Evolutionary conservation across 176 grass and related monocot species (phyloP).

Genomic region (Oryza meyeriana): DNA sequence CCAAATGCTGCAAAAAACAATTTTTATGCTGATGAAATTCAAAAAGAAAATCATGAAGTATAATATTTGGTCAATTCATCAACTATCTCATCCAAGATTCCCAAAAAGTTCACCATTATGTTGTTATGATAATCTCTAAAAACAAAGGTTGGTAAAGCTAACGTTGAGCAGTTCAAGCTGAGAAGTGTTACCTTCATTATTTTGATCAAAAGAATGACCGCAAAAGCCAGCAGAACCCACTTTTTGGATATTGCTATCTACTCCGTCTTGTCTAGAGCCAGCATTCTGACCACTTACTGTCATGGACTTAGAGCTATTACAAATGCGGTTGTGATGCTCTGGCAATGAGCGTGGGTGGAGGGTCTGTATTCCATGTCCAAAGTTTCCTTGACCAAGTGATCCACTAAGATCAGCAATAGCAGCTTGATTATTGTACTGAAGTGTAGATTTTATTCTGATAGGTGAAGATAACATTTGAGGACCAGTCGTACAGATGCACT

Average conservation of each 20-base stretch:
- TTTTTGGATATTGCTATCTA: slow-evolving; percentile 42
- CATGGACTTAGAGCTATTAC: slow-evolving; percentile 46
- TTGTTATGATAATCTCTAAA: background rate
- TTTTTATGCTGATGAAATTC: background rate
- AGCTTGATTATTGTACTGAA: slow-evolving; percentile 33
- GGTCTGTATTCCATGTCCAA: slow-evolving; percentile 44
- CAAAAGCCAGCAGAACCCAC: slow-evolving; percentile 39
- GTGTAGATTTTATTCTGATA: slow-evolving; percentile 53
- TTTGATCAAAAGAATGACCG: slow-evolving; percentile 44
- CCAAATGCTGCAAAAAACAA: slow-evolving; percentile 43
- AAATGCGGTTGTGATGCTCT: slow-evolving; percentile 36
- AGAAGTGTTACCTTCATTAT: slow-evolving; percentile 48
- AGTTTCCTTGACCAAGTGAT: slow-evolving; percentile 49
- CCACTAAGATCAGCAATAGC: slow-evolving; percentile 30
- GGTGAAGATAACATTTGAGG: slow-evolving; percentile 51
- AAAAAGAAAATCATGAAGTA: background rate
- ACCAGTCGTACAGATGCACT: slow-evolving; percentile 19
- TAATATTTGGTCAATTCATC: slow-evolving; percentile 9
- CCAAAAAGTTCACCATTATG: background rate
- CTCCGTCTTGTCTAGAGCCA: slow-evolving; percentile 51
- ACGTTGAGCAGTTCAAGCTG: background rate
- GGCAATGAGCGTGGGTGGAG: slow-evolving; percentile 61
- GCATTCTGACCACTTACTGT: slow-evolving; percentile 29
- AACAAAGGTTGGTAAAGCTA: background rate
- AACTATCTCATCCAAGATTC: background rate